Evolutionary conservation across 768 basidiomycete genomes (phyloP), one percentile per base, ranked within the genome.

Genomic region (Leccinum barrowsii): DNA sequence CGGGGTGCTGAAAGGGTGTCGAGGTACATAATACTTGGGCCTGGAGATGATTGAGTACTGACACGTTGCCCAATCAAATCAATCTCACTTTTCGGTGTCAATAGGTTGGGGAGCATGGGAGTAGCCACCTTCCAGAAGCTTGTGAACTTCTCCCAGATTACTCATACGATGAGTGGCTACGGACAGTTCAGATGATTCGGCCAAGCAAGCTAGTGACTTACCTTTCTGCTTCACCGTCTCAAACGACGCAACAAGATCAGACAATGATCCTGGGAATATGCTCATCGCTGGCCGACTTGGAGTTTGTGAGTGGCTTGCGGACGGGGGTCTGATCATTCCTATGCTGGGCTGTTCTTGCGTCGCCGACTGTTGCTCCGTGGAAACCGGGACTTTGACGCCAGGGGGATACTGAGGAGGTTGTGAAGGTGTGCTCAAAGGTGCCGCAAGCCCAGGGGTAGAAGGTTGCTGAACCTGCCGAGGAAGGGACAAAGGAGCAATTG

Each of bases 181-280:
- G 40, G 28, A 57, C 59, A 28, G 11, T 60, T 58, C 57, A 32
- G 46, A 37, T 35, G 15, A 56, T 32, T 21, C 21, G 13, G 22
- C 7, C 54, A 49, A 34, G 28, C 21, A 26, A 51, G 15, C 58
- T 34, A 24, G 49, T 7, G n/a, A 67, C 78, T 51, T 61, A 94
- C 95, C 94, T 73, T 97, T 94, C 78, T 96, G 94, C 76, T 98
- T 98, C 47, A 96, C 94, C 49, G 82, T 89, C 77, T 98, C 96
- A 68, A 98, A 98, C 42, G 92, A 94, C 21, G 89, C 85, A 42
- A 98, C 94, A 54, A 99, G 79, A 70, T 98, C 96, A 11, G 92
- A 92, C 69, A 99, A 71, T 26, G 87, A 92, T 56, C 87, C 91
- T 17, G 92, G 94, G 81, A 88, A 87, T 21, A 84, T 83, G 10